Evolutionary conservation across 2,329 filamentous ascomycete species (phyloP).

Genomic region (Pseudogymnoascus sp.): DNA sequence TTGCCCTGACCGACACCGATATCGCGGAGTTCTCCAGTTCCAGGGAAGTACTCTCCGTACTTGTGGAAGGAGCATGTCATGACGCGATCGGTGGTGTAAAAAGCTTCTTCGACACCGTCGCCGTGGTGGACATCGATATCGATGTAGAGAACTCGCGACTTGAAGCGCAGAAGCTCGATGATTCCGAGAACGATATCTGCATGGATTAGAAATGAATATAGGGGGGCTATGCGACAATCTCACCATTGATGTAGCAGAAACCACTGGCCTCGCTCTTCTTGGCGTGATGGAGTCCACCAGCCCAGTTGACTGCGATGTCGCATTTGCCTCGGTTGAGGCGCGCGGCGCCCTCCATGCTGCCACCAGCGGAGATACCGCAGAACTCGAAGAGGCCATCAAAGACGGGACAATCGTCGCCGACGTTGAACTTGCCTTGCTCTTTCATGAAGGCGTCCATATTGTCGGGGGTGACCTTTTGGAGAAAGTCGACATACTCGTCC

Average conservation of each 20-base stretch:
- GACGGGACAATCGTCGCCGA: constrained; percentile 93
- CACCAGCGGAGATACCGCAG: constrained; percentile 88
- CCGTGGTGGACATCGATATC: constrained; percentile 94
- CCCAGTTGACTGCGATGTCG: constrained; percentile 98
- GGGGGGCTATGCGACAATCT: constrained; percentile 30
- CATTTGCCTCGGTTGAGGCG: constrained; percentile 85
- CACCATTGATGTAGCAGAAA: constrained; percentile 97
- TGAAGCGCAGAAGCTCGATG: constrained; percentile 80
- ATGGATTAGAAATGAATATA: constrained; percentile 36
- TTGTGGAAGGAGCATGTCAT: constrained; percentile 95
- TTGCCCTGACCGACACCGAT: constrained; percentile 83
- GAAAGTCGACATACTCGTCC: constrained; percentile 89
- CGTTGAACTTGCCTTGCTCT: constrained; percentile 89
- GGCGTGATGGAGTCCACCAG: constrained; percentile 90
- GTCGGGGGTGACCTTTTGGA: constrained; percentile 91
- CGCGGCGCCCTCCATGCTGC: constrained; percentile 86
- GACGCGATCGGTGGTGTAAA: constrained; percentile 85
- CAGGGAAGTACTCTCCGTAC: constrained; percentile 93
- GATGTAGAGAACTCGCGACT: constrained; percentile 94
- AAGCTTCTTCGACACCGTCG: constrained; percentile 87
- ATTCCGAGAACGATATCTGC: constrained; percentile 93
- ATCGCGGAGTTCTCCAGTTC: constrained; percentile 78
- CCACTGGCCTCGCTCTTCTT: constrained; percentile 95
- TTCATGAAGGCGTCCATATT: constrained; percentile 93
- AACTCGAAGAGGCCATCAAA: constrained; percentile 98